Conservation (phyloP, 768 basidiomycete genomes). For the Kwoniella shandongensis region DNA sequence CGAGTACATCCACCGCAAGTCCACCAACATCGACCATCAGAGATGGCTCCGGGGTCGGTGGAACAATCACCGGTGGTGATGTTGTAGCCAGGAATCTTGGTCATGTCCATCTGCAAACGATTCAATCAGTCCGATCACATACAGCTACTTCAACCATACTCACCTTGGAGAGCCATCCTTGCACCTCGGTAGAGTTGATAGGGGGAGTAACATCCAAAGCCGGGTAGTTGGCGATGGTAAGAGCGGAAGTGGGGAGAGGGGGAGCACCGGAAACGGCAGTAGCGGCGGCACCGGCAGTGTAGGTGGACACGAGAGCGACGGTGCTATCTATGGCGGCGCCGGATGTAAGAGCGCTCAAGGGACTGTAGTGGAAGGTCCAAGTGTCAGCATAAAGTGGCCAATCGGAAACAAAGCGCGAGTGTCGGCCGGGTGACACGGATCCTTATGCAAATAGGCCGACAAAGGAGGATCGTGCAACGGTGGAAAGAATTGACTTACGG, state of each 20-base stretch:
- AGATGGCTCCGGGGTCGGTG: constrained; percentile 61
- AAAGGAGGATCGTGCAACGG: background rate
- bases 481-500: constrained; percentile 32
- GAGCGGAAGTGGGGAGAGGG: constrained; percentile 37
- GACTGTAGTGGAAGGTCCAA: constrained; percentile 5
- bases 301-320: constrained; percentile 45
- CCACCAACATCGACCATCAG: constrained; percentile 73
- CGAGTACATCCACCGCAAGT: constrained; percentile 71
- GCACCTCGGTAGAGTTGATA: constrained; percentile 47
- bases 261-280: constrained; percentile 45
- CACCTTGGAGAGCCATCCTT: constrained; percentile 43
- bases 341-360: constrained; percentile 41
- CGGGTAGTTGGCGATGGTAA: constrained; percentile 48
- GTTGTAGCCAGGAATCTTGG: background rate
- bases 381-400: background rate
- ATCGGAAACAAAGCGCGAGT: background rate
- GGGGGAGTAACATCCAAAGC: constrained; percentile 47
- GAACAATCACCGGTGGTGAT: constrained; percentile 55
- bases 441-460: background rate
- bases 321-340: constrained; percentile 35
- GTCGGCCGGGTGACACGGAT: constrained; percentile 1
- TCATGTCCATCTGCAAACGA: constrained; percentile 32
- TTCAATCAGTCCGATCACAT: background rate
- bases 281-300: constrained; percentile 37
- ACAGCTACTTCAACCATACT: constrained; percentile 1